Base-by-base conservation (phyloP, 768 basidiomycete genomes). In the Lentinula edodes region DNA sequence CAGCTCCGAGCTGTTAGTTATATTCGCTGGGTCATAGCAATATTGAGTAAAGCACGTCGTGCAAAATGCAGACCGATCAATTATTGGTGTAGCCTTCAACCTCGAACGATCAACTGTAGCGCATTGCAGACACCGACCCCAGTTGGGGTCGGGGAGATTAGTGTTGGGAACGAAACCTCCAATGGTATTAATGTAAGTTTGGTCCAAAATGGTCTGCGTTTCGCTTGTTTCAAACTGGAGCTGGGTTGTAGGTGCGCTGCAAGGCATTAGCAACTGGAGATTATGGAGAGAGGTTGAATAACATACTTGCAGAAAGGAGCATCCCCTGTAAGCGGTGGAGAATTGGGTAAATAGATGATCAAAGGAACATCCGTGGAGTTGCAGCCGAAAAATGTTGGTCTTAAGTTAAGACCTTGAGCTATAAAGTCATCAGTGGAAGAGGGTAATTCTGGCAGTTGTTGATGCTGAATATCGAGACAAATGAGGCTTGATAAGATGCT, bases 331-430 rank as follows among this genome's bases (percentile, higher is more conserved):
- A 85, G 65, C 3, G 88, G 88, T n/a, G 90, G 89, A 35, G 89
- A 80, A 69, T 88, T 90, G 6, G 92, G 91, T 6, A 93, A 75
- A 67, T 89, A 91, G 46, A 93, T 80, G 43, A 93, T 72, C 18
- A 93, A 65, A 13, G 85, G 80, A 4, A 32, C 70, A 51, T 79
- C 69, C 3, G 58, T 68, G 15, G 85, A 81, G 66, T 88, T 74
- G 68, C 91, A 93, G 3, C 91, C 92, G 73, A 91, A 93, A 75
- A 93, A 91, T 0, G 88, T 89, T 2, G 90, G 83, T 32, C 87
- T 82, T 50, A 73, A 74, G 67, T 86, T 90, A 1, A 90, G 78
- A 39, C 89, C 88, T 5, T 80, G 80, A 1, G 73, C 70, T 39
- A 87, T 68, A 70, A 89, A 91, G 12, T 77, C 78, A 3, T 76